Conservation (phyloP, 306 rosid species). For the Trifolium repens region DNA sequence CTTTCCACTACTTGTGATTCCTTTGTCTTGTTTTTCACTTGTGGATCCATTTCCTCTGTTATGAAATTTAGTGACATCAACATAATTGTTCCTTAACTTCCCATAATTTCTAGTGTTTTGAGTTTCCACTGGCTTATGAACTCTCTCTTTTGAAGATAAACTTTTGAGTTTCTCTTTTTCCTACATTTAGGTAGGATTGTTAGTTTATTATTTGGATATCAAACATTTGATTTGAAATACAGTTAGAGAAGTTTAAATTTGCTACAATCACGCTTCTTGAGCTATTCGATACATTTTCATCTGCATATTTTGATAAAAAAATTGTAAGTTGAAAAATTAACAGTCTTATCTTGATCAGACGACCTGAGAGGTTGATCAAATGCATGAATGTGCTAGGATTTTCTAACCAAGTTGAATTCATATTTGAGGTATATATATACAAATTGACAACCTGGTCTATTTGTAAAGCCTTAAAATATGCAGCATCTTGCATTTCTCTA, state of each 20-base stretch:
- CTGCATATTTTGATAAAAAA: neutral
- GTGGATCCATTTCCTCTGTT: constrained; percentile 46
- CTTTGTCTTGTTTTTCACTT: constrained; percentile 47
- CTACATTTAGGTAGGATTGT: constrained; percentile 43
- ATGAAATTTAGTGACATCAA: constrained; percentile 34
- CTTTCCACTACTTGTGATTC: constrained; percentile 45
- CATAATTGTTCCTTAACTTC: constrained; percentile 46
- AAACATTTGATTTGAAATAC: neutral
- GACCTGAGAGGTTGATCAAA: neutral
- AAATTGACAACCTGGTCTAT: constrained; percentile 58
- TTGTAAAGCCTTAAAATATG: constrained; percentile 69
- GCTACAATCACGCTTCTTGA: neutral
- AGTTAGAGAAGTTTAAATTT: neutral
- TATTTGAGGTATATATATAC: neutral
- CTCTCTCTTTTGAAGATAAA: constrained; percentile 40
- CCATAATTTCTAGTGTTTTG: constrained; percentile 45
- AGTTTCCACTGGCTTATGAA: constrained; percentile 51
- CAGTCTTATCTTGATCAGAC: neutral
- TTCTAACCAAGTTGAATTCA: neutral
- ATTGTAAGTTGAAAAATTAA: neutral
- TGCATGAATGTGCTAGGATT: neutral
- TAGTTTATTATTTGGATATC: constrained; percentile 19
- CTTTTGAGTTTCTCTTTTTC: constrained; percentile 56
- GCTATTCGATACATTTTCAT: neutral
- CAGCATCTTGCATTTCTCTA: constrained; percentile 84